Conservation (phyloP, 1,139 yeast species). For the Sugiyamaella xylanicola region DNA sequence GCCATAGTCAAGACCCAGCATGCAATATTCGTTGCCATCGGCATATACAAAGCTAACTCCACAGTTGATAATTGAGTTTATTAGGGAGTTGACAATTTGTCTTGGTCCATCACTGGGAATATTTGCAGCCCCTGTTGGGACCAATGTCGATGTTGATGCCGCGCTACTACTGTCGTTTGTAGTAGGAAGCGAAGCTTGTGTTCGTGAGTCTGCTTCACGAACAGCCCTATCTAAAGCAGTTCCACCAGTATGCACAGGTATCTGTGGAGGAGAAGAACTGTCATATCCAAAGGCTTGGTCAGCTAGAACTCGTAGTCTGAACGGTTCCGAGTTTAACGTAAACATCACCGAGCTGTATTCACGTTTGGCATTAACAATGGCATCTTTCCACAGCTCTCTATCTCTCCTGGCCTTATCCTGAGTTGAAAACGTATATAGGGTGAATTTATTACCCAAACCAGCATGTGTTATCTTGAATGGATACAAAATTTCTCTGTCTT, state of each 20-base stretch:
- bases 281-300: conserved; percentile 70
- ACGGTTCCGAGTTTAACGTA: conserved; percentile 50
- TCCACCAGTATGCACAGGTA: conserved; percentile 63
- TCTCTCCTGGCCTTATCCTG: conserved; percentile 43
- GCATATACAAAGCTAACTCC: conserved; percentile 42
- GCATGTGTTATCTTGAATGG: conserved; percentile 54
- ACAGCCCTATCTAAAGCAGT: conserved; percentile 63
- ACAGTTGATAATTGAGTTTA: conserved; percentile 41
- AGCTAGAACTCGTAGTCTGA: conserved; percentile 54
- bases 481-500: conserved; percentile 38
- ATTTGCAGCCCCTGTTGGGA: not conserved
- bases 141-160: not conserved
- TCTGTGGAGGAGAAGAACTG: conserved; percentile 50
- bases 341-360: conserved; percentile 51
- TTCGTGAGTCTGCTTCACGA: conserved; percentile 15
- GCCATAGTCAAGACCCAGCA: conserved; percentile 52
- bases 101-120: not conserved
- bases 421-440: conserved; percentile 57
- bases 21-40: conserved; percentile 43
- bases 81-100: conserved; percentile 35
- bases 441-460: conserved; percentile 55
- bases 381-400: conserved; percentile 60
- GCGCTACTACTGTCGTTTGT: not conserved
- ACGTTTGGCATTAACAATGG: conserved; percentile 58
- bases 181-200: not conserved